These are phyloP conservation scores for Lonicera japonica DNA, from an alignment of 129 eudicot genomes.

Conservation along the genomic window DNA sequence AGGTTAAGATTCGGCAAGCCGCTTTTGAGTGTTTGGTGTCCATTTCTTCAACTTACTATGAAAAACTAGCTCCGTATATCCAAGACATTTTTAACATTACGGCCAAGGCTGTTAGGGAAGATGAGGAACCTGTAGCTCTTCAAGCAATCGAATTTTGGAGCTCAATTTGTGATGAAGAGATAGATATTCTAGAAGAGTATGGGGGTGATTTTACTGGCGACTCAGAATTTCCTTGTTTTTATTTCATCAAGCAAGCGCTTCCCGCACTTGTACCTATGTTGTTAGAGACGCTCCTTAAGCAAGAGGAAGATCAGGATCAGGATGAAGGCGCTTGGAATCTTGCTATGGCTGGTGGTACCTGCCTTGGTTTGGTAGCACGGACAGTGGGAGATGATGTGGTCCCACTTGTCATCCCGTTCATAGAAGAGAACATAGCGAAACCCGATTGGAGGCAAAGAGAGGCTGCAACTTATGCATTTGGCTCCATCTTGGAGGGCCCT, in stretches of 20 bases:
- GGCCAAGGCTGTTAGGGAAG: conserved; percentile 89
- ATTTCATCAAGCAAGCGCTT: conserved; percentile 85
- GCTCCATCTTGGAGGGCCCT: conserved; percentile 94
- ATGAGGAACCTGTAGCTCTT: conserved; percentile 84
- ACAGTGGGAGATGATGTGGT: conserved; percentile 92
- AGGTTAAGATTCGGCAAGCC: conserved; percentile 87
- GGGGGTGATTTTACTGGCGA: conserved; percentile 74
- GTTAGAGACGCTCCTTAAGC: conserved; percentile 84
- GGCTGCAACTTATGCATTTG: conserved; percentile 89
- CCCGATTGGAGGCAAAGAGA: conserved; percentile 95
- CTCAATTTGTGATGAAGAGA: conserved; percentile 96
- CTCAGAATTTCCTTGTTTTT: conserved; percentile 83
- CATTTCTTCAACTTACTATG: conserved; percentile 80
- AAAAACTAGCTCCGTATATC: conserved; percentile 77
- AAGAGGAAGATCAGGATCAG: conserved; percentile 97
- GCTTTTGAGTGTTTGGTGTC: conserved; percentile 94
- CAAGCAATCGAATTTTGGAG: conserved; percentile 98
- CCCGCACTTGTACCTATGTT: conserved; percentile 93
- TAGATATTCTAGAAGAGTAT: conserved; percentile 82
- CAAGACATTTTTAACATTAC: conserved; percentile 88
- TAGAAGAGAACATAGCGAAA: conserved; percentile 72
- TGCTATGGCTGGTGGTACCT: conserved; percentile 98
- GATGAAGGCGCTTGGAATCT: conserved; percentile 99
- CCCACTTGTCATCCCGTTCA: conserved; percentile 93
- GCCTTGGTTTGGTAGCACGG: conserved; percentile 91